Percentiles rank a stretch among this genome's conserved stretches.
These are phyloP conservation scores for Microglena sp. DNA, from an alignment of 139 green algal species.

Conservation along the genomic window DNA sequence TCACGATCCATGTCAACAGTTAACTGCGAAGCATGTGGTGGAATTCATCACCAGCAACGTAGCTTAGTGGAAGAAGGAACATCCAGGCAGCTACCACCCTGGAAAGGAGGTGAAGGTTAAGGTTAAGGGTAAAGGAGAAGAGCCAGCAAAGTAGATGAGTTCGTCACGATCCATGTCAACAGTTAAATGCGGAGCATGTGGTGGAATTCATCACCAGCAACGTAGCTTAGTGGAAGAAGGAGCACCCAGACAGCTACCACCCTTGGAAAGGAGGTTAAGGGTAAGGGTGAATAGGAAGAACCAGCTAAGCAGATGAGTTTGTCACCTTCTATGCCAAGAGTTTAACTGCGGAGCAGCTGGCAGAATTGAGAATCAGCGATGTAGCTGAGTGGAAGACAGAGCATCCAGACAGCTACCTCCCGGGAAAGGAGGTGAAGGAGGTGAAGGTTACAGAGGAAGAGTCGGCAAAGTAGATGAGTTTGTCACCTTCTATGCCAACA, in stretches of 20 bases:
- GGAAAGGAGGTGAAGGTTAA: slow-evolving; percentile 1
- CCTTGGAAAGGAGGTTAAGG: neutral
- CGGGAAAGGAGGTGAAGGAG: neutral
- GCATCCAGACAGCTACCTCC: slow-evolving; percentile 6
- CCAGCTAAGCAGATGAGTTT: neutral
- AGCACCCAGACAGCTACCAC: slow-evolving; percentile 12
- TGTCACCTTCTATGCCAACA: slow-evolving; percentile 81
- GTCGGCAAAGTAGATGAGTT: slow-evolving; percentile 55
- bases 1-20: neutral
- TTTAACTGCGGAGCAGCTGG: slow-evolving; percentile 38
- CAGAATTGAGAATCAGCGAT: slow-evolving; percentile 16
- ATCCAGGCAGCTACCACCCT: slow-evolving; percentile 10
- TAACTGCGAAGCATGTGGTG: slow-evolving; percentile 38
- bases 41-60: slow-evolving; percentile 23
- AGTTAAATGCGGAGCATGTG: slow-evolving; percentile 37
- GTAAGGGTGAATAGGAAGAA: neutral
- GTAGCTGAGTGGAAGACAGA: slow-evolving; percentile 17
- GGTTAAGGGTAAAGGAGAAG: neutral
- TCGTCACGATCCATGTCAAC: neutral
- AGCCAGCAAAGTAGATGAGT: neutral
- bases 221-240: slow-evolving; percentile 17
- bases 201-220: slow-evolving; percentile 20
- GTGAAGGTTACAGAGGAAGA: neutral
- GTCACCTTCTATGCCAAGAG: neutral
- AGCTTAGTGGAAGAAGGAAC: slow-evolving; percentile 11